phyloP scores from a whole-genome alignment of 345 rosid genomes.

The Moricandia moricandioides region DNA sequence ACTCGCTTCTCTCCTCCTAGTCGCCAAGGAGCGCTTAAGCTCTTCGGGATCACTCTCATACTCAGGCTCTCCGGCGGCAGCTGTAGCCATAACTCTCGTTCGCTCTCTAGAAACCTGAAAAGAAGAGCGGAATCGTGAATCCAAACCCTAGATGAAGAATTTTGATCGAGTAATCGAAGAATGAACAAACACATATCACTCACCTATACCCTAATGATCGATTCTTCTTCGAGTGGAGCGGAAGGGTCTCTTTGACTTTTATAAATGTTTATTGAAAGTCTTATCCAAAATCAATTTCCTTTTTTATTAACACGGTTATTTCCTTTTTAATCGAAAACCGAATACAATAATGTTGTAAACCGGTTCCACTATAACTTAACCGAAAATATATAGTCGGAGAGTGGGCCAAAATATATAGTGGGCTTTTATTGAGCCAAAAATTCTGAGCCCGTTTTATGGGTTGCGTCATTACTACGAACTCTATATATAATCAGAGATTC shows the following conservation, averaged over 20 bases:
- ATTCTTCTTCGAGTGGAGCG: constrained; percentile 14
- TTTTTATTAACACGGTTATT: too few relatives aligned
- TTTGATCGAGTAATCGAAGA: neutral
- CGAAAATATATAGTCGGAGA: too few relatives aligned
- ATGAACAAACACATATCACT: neutral
- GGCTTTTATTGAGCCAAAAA: neutral
- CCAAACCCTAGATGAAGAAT: constrained; percentile 15
- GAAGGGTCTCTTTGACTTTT: neutral
- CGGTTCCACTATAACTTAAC: neutral
- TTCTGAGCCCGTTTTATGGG: neutral
- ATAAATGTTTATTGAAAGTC: neutral
- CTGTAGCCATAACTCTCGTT: constrained; percentile 39
- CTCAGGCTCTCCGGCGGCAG: constrained; percentile 54
- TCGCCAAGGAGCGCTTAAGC: constrained; percentile 56
- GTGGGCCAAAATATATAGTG: neutral
- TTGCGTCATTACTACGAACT: constrained; percentile 28
- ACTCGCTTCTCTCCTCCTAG: constrained; percentile 84
- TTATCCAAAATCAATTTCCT: neutral
- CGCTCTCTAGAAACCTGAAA: constrained; percentile 11
- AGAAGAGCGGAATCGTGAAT: neutral
- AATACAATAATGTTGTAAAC: neutral
- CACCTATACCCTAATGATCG: constrained; percentile 17
- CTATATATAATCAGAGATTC: neutral
- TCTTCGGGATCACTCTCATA: constrained; percentile 97
- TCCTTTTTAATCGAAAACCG: neutral